phyloP scores from a whole-genome alignment of 352 stramenopile genomes.

The Phytophthora pseudosyringae region DNA sequence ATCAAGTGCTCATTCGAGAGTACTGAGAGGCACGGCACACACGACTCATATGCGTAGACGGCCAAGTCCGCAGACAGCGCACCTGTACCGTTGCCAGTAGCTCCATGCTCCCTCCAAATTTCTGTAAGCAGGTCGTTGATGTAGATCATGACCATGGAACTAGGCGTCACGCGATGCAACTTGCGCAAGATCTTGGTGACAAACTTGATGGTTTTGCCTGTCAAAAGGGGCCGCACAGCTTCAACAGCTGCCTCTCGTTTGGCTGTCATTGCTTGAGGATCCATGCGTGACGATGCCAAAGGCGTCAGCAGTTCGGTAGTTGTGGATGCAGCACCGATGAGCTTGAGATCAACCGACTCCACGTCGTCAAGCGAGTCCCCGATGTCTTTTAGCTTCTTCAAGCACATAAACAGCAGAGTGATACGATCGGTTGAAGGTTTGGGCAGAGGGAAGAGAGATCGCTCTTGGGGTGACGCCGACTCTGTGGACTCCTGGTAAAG shows the following conservation, averaged over 20 bases:
- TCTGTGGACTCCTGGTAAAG: conserved; percentile 27
- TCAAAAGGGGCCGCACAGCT: conserved; percentile 60
- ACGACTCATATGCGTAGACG: conserved; percentile 74
- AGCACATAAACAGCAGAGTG: conserved; percentile 78
- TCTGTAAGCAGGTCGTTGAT: conserved; percentile 50
- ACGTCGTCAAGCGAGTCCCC: conserved; percentile 21
- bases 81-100: conserved; percentile 3
- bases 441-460: conserved; percentile 52
- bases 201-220: conserved; percentile 66
- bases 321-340: conserved; percentile 49
- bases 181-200: conserved; percentile 81
- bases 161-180: conserved; percentile 61
- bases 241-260: conserved; percentile 45
- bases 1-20: conserved; percentile 71
- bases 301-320: conserved; percentile 50
- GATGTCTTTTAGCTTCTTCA: conserved; percentile 78
- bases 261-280: conserved; percentile 18
- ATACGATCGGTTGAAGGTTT: conserved; percentile 63
- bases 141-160: conserved; percentile 73
- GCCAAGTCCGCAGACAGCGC: conserved; percentile 50
- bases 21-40: conserved; percentile 67
- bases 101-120: conserved; percentile 56
- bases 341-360: conserved; percentile 57
- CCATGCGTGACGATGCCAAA: conserved; percentile 13
- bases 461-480: neutral